Conservation (phyloP, 805 yeast genomes). For the Candida boleticola region DNA sequence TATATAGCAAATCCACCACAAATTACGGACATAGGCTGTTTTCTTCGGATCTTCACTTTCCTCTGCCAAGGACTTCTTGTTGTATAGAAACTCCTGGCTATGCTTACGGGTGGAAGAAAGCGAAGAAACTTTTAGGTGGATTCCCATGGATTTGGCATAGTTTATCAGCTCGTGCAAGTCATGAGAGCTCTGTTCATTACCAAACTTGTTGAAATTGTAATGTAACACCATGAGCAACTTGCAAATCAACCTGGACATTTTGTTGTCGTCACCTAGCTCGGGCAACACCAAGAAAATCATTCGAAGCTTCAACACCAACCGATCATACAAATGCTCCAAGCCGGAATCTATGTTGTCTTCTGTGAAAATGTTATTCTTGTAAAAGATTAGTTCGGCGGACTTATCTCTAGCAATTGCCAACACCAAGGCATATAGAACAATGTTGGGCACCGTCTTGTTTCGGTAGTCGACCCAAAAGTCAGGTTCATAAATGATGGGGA, state of each 20-base stretch:
- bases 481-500: conserved; percentile 41
- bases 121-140: background rate
- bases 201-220: conserved; percentile 18
- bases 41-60: conserved; percentile 11
- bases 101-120: no score
- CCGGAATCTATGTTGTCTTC: background rate
- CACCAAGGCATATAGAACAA: conserved; percentile 42
- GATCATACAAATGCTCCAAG: conserved; percentile 1
- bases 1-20: conserved; percentile 21
- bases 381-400: conserved; percentile 16
- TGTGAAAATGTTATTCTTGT: conserved; percentile 8
- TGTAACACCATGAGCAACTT: conserved; percentile 18
- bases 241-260: conserved; percentile 15
- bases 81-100: background rate
- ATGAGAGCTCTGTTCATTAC: conserved; percentile 21
- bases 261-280: conserved; percentile 18
- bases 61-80: background rate
- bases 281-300: conserved; percentile 20
- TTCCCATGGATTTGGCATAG: background rate
- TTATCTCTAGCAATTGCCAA: conserved; percentile 41
- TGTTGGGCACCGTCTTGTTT: conserved; percentile 35
- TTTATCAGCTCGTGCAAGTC: conserved; percentile 17
- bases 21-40: conserved; percentile 10
- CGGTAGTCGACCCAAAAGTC: conserved; percentile 35
- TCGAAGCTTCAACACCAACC: conserved; percentile 15